Evolutionary conservation across 2,329 filamentous ascomycete genomes (phyloP).

Genomic region (Aureobasidium lini): DNA sequence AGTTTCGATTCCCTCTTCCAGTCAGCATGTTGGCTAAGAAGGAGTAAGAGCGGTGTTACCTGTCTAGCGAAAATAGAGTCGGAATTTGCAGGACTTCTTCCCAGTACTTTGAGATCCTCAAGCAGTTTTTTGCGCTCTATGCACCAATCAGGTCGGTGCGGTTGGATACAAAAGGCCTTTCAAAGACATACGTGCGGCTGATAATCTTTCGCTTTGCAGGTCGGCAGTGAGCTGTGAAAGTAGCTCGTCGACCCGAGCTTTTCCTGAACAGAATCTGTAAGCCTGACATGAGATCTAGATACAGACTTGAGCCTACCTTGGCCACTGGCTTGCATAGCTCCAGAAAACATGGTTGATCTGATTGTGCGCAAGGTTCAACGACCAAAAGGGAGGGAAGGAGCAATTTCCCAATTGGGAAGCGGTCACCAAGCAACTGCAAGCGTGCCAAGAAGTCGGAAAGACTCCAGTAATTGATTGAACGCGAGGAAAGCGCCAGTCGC

Average conservation of each 20-base stretch:
- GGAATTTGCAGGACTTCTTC: constrained; percentile 63
- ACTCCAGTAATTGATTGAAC: neutral
- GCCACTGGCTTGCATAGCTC: neutral
- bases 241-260: constrained; percentile 9
- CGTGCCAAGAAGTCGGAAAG: neutral
- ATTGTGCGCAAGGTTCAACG: neutral
- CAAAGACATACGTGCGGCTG: constrained; percentile 46
- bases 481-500: neutral
- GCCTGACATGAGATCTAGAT: neutral
- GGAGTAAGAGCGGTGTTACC: constrained; percentile 39
- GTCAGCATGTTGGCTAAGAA: constrained; percentile 16
- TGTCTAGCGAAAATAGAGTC: constrained; percentile 78
- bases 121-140: constrained; percentile 55
- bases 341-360: neutral
- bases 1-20: constrained; percentile 61
- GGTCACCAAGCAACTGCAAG: neutral
- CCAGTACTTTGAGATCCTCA: constrained; percentile 66
- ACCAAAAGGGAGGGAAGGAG: neutral
- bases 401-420: constrained; percentile 10
- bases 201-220: constrained; percentile 49
- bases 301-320: neutral
- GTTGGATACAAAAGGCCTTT: neutral
- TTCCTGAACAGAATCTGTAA: neutral
- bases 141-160: neutral
- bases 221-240: constrained; percentile 49